Evolutionary conservation across 192 early-diverging fungal genomes (phyloP), one percentile per base, ranked within the genome.

Genomic region (Coemansia sp.): DNA sequence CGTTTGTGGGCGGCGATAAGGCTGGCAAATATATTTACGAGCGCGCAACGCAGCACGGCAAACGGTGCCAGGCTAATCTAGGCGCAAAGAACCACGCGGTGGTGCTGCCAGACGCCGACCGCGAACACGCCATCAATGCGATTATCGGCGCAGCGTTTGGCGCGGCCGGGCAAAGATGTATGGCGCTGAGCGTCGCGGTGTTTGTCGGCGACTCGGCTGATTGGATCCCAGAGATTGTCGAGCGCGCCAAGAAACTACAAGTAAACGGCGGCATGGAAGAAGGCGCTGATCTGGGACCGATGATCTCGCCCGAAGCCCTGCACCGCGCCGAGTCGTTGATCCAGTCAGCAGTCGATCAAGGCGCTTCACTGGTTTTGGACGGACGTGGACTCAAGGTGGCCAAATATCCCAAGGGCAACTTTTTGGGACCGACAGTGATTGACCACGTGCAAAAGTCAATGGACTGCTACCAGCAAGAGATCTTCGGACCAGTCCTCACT

Each of bases 31-130:
- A 96, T 83, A 97, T 98, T 51, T 92, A 94, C 75, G 87, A 87
- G 39, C 91, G 96, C 52, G 91, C 94, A 7, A 89, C 91, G 65
- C 84, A 81, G 71, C 91, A 95, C 70, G 96, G 96, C 68, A 97
- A 98, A 86, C 91, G 96, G 66, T 95, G 96, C 41, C 96, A 98
- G 84, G 93, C 95, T n/a, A 98, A 98, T 80, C 80, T 98, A 75
- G 95, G 94, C 22, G 95, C 95, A 73, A 98, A 98, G 89, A 98
- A 98, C 89, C 96, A 98, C 78, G 96, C 94, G 38, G 91, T 98
- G 7, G 88, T 98, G 57, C 79, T 98, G 85, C 90, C 94, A 14
- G 96, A 98, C 67, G 94, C 95, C 60, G 93, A 95, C 86, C 95
- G 93, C 86, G 94, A 98, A 84, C 89, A 93, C 67, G 90, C 96